phyloP scores from a whole-genome alignment of 2,329 filamentous ascomycete species.

The Arthroderma sp. region DNA sequence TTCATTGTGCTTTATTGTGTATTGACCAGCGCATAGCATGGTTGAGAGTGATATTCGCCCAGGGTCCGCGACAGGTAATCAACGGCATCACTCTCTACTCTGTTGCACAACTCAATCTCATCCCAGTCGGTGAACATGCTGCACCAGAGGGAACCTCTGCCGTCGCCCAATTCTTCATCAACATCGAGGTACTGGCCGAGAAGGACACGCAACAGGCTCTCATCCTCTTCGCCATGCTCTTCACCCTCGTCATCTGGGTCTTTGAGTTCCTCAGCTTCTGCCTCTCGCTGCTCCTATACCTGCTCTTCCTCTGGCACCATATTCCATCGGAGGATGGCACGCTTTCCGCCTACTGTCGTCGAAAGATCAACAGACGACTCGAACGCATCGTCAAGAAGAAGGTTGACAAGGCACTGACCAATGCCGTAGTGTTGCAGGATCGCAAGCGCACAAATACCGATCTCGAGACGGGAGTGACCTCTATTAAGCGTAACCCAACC shows the following conservation, averaged over 20 bases:
- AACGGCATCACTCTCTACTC: slow-evolving; percentile 83
- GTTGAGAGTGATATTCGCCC: slow-evolving; percentile 78
- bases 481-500: slow-evolving; percentile 38
- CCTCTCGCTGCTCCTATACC: slow-evolving; percentile 64
- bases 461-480: slow-evolving; percentile 18
- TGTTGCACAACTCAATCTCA: slow-evolving; percentile 62
- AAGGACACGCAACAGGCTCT: slow-evolving; percentile 66
- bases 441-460: slow-evolving; percentile 37
- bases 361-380: slow-evolving; percentile 79
- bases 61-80: slow-evolving; percentile 81
- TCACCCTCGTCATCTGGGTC: slow-evolving; percentile 81
- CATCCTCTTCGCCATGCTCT: slow-evolving; percentile 81
- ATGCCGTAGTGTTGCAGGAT: slow-evolving; percentile 51
- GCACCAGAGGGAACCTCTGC: slow-evolving; percentile 48
- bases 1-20: background rate
- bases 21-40: slow-evolving; percentile 48
- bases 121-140: slow-evolving; percentile 46
- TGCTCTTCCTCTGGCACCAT: slow-evolving; percentile 85
- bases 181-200: slow-evolving; percentile 60
- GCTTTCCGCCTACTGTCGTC: slow-evolving; percentile 72
- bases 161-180: slow-evolving; percentile 68
- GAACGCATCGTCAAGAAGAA: slow-evolving; percentile 74
- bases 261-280: slow-evolving; percentile 63
- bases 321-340: slow-evolving; percentile 72
- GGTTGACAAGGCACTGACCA: slow-evolving; percentile 76